Percentiles rank a stretch among this genome's conserved stretches.
Conservation (phyloP, 2,329 filamentous ascomycete genomes). For the Exophiala alcalophila region DNA sequence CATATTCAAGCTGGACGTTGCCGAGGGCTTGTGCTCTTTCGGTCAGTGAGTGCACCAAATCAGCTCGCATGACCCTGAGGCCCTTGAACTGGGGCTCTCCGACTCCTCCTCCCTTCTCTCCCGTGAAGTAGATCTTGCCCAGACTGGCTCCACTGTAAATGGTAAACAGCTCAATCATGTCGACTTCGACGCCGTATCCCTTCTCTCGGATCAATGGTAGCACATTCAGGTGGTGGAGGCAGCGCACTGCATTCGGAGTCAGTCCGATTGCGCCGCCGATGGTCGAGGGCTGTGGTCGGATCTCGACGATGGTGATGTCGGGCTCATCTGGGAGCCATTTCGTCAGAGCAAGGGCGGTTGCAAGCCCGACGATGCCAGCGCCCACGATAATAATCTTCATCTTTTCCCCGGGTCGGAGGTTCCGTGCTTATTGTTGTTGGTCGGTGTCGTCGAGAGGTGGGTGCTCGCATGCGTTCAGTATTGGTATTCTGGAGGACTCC, state of each 20-base stretch:
- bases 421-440: no score
- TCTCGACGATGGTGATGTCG: conserved; percentile 32
- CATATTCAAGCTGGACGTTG: conserved; percentile 32
- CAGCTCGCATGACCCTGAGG: conserved; percentile 33
- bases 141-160: conserved; percentile 34
- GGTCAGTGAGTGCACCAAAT: conserved; percentile 33
- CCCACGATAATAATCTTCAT: conserved; percentile 25
- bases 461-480: no score
- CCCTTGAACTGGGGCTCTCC: conserved; percentile 32
- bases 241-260: conserved; percentile 56
- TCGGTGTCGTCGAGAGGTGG: no score
- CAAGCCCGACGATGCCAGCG: conserved; percentile 18
- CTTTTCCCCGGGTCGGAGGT: no score
- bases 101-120: conserved; percentile 12
- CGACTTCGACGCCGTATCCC: conserved; percentile 49
- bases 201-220: conserved; percentile 44
- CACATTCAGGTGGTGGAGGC: conserved; percentile 52
- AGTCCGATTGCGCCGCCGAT: conserved; percentile 56
- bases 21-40: conserved; percentile 25
- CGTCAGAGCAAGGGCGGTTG: conserved; percentile 14
- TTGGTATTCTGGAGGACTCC: no score
- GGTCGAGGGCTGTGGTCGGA: conserved; percentile 32
- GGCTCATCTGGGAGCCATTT: conserved; percentile 16
- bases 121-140: conserved; percentile 16
- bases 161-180: conserved; percentile 48